These are phyloP conservation scores for Irpex sp. DNA, from an alignment of 1,284 basidiomycete species.

Conservation along the genomic window DNA sequence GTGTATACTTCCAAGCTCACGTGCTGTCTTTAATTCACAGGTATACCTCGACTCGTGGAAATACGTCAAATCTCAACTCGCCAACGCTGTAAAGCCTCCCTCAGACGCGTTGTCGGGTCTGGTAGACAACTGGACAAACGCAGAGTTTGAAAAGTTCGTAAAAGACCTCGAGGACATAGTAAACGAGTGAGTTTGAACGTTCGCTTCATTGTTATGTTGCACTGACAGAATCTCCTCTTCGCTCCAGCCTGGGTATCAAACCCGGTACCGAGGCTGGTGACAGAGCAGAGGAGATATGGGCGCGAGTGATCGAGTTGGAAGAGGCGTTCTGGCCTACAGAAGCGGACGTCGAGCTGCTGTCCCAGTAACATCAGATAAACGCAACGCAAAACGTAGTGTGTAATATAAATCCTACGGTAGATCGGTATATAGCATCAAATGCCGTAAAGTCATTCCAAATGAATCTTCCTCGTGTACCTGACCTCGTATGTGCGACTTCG, in stretches of 20 bases:
- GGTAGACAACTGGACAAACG: constrained; percentile 64
- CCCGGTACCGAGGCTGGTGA: constrained; percentile 34
- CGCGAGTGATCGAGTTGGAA: constrained; percentile 53
- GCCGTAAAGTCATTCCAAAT: too few species aligned
- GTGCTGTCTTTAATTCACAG: constrained; percentile 24
- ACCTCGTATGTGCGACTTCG: too few species aligned
- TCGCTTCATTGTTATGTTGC: neutral
- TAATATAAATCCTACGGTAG: too few species aligned
- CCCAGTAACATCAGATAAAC: too few species aligned
- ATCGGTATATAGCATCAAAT: too few species aligned
- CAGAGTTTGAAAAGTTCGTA: constrained; percentile 60
- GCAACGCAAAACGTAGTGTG: too few species aligned
- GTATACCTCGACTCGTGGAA: constrained; percentile 67
- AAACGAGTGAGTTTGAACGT: constrained; percentile 29
- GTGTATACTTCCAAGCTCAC: too few species aligned
- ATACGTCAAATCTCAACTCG: constrained; percentile 33
- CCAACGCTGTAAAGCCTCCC: constrained; percentile 17
- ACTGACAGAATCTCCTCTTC: neutral
- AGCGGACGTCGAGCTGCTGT: constrained; percentile 6
- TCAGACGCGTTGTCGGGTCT: constrained; percentile 41
- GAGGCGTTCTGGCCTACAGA: constrained; percentile 53
- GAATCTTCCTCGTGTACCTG: too few species aligned
- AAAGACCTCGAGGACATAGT: constrained; percentile 47
- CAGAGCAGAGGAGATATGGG: constrained; percentile 51
- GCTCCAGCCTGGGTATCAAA: constrained; percentile 29